Evolutionary conservation across 2,329 filamentous ascomycete species (phyloP).

Genomic region (Pseudogymnoascus sp.): DNA sequence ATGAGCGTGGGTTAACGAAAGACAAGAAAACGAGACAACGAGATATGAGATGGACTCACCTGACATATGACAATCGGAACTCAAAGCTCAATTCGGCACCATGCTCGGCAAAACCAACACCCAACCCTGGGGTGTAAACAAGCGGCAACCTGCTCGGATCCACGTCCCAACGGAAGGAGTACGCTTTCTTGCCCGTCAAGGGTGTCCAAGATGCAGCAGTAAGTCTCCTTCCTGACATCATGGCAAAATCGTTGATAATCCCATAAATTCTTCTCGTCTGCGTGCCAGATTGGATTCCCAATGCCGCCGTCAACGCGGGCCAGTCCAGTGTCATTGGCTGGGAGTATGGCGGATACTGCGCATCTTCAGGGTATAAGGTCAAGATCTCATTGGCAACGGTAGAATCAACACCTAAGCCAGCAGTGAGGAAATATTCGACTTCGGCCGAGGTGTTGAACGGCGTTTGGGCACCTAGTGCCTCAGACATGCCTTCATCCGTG

Average conservation of each 20-base stretch:
- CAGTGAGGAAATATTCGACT: constrained; percentile 28
- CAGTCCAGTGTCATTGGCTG: constrained; percentile 11
- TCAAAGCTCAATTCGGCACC: constrained; percentile 11
- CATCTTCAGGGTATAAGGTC: constrained; percentile 10
- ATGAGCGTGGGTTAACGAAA: neutral
- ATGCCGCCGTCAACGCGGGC: neutral
- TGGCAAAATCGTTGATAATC: neutral
- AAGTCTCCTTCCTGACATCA: neutral
- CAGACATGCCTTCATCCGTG: constrained; percentile 55
- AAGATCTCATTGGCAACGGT: constrained; percentile 35
- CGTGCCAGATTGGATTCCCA: constrained; percentile 4
- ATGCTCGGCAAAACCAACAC: constrained; percentile 12
- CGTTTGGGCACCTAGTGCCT: neutral
- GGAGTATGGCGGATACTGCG: constrained; percentile 11
- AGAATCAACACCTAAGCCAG: neutral
- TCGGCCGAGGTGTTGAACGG: neutral
- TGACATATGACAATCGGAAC: constrained; percentile 10
- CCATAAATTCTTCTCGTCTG: constrained; percentile 8
- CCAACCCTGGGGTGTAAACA: constrained; percentile 12
- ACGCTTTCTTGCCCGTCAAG: constrained; percentile 9
- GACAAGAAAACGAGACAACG: too few species aligned
- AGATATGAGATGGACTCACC: neutral
- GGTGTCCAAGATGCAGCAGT: constrained; percentile 1
- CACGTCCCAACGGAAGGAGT: constrained; percentile 12
- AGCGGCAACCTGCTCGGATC: constrained; percentile 10